phyloP scores from a whole-genome alignment of 176 grass and related monocot species.

The Oryza rufipogon region DNA sequence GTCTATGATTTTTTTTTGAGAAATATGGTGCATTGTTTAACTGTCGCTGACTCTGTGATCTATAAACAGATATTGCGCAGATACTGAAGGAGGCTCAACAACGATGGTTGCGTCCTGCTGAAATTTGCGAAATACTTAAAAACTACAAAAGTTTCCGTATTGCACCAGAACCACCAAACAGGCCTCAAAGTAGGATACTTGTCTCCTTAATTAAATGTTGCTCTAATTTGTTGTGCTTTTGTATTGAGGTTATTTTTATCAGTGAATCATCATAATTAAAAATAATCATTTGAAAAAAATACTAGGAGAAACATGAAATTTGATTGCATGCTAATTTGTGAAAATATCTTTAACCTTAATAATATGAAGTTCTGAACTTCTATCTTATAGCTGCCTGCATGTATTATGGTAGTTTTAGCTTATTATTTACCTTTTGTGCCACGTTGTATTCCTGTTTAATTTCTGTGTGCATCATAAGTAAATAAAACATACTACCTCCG shows the following conservation, averaged over 20 bases:
- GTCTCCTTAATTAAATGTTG: neutral
- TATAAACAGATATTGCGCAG: constrained; percentile 76
- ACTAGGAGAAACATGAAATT: neutral
- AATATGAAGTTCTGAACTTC: constrained; percentile 12
- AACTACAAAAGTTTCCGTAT: constrained; percentile 78
- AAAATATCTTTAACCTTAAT: neutral
- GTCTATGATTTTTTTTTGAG: neutral
- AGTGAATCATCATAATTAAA: neutral
- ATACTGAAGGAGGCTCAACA: constrained; percentile 84
- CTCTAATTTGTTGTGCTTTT: constrained; percentile 3
- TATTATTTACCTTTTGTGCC: neutral
- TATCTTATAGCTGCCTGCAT: neutral
- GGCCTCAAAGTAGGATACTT: constrained; percentile 67
- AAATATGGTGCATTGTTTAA: constrained; percentile 12
- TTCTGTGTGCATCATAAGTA: constrained; percentile 10
- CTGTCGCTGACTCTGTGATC: neutral
- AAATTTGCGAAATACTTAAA: constrained; percentile 92
- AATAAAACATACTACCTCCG: neutral
- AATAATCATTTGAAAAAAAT: neutral
- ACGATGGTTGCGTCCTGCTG: constrained; percentile 83
- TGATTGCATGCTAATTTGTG: too few species aligned
- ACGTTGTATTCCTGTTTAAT: constrained; percentile 6
- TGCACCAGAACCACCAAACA: constrained; percentile 80
- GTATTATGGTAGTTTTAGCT: neutral
- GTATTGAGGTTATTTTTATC: neutral